phyloP scores from a whole-genome alignment of 208 protist genomes.

The Blastocrithidia nonstop region DNA sequence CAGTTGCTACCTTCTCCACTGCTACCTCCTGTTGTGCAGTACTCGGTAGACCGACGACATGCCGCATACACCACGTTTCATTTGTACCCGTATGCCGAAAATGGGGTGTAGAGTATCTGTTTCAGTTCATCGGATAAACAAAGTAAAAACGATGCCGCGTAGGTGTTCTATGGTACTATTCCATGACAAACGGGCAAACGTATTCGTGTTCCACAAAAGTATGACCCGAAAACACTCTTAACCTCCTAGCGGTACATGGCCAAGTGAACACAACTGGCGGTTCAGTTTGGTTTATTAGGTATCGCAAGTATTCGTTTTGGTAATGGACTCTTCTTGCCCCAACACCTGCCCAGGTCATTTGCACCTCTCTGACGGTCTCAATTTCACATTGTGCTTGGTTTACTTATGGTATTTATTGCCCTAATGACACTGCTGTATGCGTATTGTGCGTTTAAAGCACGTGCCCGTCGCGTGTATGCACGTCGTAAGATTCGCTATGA shows the following conservation, averaged over 20 bases:
- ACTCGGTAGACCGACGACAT: constrained; percentile 58
- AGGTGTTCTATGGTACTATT: constrained; percentile 57
- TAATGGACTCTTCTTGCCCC: constrained; percentile 42
- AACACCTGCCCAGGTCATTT: constrained; percentile 18
- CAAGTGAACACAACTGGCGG: constrained; percentile 64
- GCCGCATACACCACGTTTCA: constrained; percentile 64
- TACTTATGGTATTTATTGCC: constrained; percentile 25
- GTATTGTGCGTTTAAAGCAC: constrained; percentile 53
- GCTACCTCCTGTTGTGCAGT: constrained; percentile 43
- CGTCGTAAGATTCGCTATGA: constrained; percentile 78
- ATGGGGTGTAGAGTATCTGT: constrained; percentile 64
- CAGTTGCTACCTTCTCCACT: background rate
- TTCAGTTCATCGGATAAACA: constrained; percentile 9
- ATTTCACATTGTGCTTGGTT: constrained; percentile 55
- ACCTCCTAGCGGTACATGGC: constrained; percentile 84
- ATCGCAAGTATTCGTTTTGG: constrained; percentile 62
- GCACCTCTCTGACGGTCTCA: constrained; percentile 38
- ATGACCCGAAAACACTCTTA: constrained; percentile 80
- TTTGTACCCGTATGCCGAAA: constrained; percentile 67
- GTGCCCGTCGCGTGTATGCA: constrained; percentile 64
- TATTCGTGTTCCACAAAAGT: constrained; percentile 81
- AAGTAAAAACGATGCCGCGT: constrained; percentile 35
- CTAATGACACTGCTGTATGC: constrained; percentile 55
- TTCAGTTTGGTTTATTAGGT: constrained; percentile 56
- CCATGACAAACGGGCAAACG: constrained; percentile 84